Evolutionary conservation across 352 stramenopile species (phyloP), one percentile per base, ranked within the genome.

Genomic region (Phytophthora capsici): DNA sequence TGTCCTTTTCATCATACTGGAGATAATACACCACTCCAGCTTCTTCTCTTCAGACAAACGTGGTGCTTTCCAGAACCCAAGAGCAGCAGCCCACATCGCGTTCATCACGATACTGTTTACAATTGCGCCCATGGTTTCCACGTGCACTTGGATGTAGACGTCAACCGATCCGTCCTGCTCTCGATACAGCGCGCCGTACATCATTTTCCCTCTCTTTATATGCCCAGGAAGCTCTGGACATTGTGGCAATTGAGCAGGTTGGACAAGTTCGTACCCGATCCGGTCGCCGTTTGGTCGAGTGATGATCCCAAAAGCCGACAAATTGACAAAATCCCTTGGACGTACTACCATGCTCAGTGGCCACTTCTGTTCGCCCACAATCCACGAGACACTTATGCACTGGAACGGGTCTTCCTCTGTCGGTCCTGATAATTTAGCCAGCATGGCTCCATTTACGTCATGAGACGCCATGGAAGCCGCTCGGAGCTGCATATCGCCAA

Each of bases 271-370:
- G 51, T 84, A 90, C 8, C 78, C 81, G 10, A 88, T 66, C 3
- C 58, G 50, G 6, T 69, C 57, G 2, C 67, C 67, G 12, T 72
- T 75, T 6, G 62, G 19, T 22, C 44, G 34, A 6, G 54, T 65
- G 17, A 83, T 59, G 2, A 72, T 64, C 30, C 81, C 81, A 13
- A 63, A 76, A 38, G 73, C 40, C 49, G 75, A 71, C 16, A 90
- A 54, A 30, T 75, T 88, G 10, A 86, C 66, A 32, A 83, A 76
- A 65, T 90, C 81, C 36, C 81, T 69, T 23, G 81, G 78, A 51
- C 76, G 67, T 32, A 78, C 65, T 20, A 88, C 48, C 40, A 66
- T 62, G 16, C 44, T 63, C 5, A 75, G 30, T 25, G 62, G 54
- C 55, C 71, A 75, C 36, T 73, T 41, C 37, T 81, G 69, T 41